phyloP scores from a whole-genome alignment of 2,329 filamentous ascomycete species.

The Pleomassaria siparia region DNA sequence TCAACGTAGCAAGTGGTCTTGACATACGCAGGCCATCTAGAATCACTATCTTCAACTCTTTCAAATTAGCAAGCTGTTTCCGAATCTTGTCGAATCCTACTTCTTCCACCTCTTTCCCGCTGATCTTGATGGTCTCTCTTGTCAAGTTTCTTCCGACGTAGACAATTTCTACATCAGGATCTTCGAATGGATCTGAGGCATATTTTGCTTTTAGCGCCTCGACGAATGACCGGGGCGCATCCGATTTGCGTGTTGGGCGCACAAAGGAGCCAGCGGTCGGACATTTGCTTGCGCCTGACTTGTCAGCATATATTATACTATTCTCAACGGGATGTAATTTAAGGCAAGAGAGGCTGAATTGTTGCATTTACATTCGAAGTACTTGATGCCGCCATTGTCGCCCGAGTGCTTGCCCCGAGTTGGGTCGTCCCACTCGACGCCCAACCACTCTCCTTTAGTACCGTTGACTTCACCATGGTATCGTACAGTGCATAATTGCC shows the following conservation, averaged over 20 bases:
- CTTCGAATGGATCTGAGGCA: constrained; percentile 58
- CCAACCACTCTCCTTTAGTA: constrained; percentile 80
- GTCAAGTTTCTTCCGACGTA: constrained; percentile 27
- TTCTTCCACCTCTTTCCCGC: constrained; percentile 85
- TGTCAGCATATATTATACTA: constrained; percentile 18
- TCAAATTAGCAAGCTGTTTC: constrained; percentile 72
- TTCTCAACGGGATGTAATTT: not conserved
- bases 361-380: constrained; percentile 71
- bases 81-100: constrained; percentile 94
- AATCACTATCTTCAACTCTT: constrained; percentile 77
- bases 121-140: constrained; percentile 65
- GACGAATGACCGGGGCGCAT: constrained; percentile 71
- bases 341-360: not conserved
- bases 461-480: constrained; percentile 77
- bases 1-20: constrained; percentile 30
- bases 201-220: constrained; percentile 84
- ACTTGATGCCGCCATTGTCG: constrained; percentile 73
- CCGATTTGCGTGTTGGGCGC: constrained; percentile 70
- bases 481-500: constrained; percentile 77
- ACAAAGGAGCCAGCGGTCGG: constrained; percentile 83
- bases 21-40: constrained; percentile 74
- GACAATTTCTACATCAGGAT: constrained; percentile 34
- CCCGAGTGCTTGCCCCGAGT: constrained; percentile 88
- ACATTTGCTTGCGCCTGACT: constrained; percentile 63
- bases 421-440: constrained; percentile 94